Percentiles rank a stretch among this genome's conserved stretches.
These are phyloP conservation scores for Omphalotus olearius DNA, from an alignment of 1,284 basidiomycete genomes.

Conservation along the genomic window DNA sequence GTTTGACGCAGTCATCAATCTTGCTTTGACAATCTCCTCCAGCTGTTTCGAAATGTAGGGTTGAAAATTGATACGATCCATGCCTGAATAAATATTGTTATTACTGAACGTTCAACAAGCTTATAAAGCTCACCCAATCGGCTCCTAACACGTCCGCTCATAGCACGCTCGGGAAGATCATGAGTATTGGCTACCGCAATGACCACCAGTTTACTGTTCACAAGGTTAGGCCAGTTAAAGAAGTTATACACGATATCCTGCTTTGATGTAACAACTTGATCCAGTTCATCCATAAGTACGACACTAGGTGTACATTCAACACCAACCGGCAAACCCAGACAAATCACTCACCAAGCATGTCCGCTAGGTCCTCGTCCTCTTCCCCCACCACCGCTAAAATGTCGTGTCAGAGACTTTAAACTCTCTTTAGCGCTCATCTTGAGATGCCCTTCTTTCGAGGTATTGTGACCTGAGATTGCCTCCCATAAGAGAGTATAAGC, in stretches of 20 bases:
- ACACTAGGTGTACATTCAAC: conserved; percentile 51
- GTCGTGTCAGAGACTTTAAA: conserved; percentile 56
- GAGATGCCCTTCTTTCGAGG: conserved; percentile 54
- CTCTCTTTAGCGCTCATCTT: conserved; percentile 70
- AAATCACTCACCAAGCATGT: conserved; percentile 58
- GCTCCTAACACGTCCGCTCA: conserved; percentile 90
- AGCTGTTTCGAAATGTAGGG: conserved; percentile 85
- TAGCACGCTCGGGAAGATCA: conserved; percentile 93
- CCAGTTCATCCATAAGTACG: conserved; percentile 97
- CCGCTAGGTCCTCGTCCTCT: conserved; percentile 56
- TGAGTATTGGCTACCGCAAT: conserved; percentile 98
- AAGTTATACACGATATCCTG: conserved; percentile 99
- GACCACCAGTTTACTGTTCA: conserved; percentile 85
- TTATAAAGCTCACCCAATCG: conserved; percentile 65
- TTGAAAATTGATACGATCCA: conserved; percentile 92
- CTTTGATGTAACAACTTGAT: conserved; percentile 92
- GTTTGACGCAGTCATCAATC: conserved; percentile 60
- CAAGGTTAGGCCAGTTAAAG: conserved; percentile 97
- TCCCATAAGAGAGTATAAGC: conserved; percentile 92
- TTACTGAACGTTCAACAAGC: neutral
- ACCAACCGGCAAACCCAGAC: neutral
- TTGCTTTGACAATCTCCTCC: conserved; percentile 81
- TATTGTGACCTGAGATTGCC: conserved; percentile 73
- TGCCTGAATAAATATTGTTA: conserved; percentile 50
- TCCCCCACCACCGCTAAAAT: conserved; percentile 52